These are phyloP conservation scores for Rhodotorula diobovata DNA, from an alignment of 768 basidiomycete genomes.

Conservation along the genomic window DNA sequence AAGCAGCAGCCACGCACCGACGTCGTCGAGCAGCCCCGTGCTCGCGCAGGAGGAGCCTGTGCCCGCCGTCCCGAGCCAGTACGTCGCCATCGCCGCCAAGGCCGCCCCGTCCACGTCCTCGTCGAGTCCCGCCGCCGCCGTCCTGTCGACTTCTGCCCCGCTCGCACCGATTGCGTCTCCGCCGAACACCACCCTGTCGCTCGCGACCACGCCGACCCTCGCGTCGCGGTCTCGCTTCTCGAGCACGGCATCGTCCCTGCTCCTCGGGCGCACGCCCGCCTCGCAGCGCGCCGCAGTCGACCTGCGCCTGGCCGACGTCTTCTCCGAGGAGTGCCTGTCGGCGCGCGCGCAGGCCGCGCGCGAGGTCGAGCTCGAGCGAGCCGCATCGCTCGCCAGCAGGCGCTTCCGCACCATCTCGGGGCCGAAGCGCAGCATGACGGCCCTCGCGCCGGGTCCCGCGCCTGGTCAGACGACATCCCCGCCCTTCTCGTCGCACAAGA, in stretches of 20 bases:
- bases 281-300: conserved; percentile 68
- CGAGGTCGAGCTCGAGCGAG: neutral
- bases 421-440: conserved; percentile 25
- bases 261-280: conserved; percentile 59
- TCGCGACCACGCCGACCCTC: neutral
- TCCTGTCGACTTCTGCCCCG: neutral
- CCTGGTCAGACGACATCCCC: neutral
- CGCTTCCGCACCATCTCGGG: conserved; percentile 18
- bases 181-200: neutral
- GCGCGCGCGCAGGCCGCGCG: conserved; percentile 52
- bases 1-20: neutral
- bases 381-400: neutral
- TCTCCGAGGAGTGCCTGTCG: conserved; percentile 65
- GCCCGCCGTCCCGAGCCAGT: neutral
- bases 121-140: neutral
- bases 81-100: neutral
- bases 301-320: conserved; percentile 70
- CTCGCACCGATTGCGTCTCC: neutral
- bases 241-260: conserved; percentile 23
- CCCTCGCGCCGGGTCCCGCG: neutral
- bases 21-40: neutral
- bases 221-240: conserved; percentile 39
- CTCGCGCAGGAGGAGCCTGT: neutral
- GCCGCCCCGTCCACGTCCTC: no score
- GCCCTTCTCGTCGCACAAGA: neutral